A percentile compares a stretch with the other conserved stretches of the same genome.
Evolutionary conservation across 306 rosid species (phyloP).

Genomic region (Gillenia trifoliata): DNA sequence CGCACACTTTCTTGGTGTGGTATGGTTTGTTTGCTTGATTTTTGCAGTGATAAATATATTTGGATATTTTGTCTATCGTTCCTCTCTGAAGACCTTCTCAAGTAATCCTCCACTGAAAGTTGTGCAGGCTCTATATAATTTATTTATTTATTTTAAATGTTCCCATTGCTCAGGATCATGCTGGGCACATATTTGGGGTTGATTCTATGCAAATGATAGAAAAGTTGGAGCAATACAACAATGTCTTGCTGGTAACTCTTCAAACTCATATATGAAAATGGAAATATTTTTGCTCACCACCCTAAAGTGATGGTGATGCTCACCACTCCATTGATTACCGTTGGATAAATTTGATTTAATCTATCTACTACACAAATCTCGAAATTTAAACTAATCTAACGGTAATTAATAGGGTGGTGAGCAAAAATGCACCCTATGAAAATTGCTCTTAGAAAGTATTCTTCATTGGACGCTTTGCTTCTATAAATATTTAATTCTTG

Average conservation of each 20-base stretch:
- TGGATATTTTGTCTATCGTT: background rate
- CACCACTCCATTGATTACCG: too few species aligned
- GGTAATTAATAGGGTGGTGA: too few species aligned
- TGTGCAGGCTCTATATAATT: background rate
- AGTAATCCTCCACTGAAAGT: background rate
- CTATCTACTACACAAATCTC: too few species aligned
- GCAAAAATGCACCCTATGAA: too few species aligned
- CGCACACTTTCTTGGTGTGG: constrained; percentile 99
- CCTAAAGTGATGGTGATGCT: too few species aligned
- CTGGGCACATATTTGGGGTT: constrained; percentile 97
- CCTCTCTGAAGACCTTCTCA: background rate
- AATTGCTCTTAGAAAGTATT: background rate
- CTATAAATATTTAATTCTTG: constrained; percentile 4
- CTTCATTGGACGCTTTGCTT: background rate
- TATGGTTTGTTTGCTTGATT: constrained; percentile 31
- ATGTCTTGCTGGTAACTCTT: constrained; percentile 54
- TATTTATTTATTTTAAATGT: background rate
- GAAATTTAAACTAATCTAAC: too few species aligned
- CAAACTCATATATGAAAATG: background rate
- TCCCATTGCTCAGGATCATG: constrained; percentile 68
- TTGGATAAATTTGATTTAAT: too few species aligned
- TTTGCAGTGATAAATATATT: background rate
- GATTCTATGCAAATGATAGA: constrained; percentile 83
- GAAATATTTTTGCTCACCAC: too few species aligned
- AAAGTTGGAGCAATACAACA: constrained; percentile 88